Conservation (phyloP, 176 grass and related monocot genomes). For the Phoenix dactylifera region DNA sequence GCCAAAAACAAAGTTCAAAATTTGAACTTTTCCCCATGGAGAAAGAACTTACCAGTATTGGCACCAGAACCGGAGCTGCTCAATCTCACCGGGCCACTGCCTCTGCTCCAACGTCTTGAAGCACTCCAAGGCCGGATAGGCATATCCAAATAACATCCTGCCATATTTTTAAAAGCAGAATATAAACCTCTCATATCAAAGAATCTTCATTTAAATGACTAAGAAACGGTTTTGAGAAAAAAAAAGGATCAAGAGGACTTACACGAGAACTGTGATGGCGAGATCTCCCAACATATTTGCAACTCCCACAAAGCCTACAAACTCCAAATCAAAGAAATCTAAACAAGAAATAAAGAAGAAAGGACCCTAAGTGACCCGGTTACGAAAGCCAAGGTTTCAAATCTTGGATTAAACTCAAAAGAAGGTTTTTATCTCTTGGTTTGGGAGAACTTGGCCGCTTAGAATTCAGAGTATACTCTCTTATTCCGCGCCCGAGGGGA, state of each 20-base stretch:
- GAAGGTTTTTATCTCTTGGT: too few relatives aligned
- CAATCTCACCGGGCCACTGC: slow-evolving; percentile 31
- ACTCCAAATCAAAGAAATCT: too few relatives aligned
- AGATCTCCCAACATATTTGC: slow-evolving; percentile 42
- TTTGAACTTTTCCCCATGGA: not conserved
- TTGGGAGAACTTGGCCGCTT: too few relatives aligned
- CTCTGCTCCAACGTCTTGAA: slow-evolving; percentile 70
- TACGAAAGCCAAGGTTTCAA: too few relatives aligned
- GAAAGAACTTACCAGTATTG: slow-evolving; percentile 62
- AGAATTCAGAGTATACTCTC: too few relatives aligned
- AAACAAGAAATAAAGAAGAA: too few relatives aligned
- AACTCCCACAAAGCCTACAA: too few relatives aligned
- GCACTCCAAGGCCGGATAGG: slow-evolving; percentile 87
- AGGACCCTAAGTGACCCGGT: too few relatives aligned
- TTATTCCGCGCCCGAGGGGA: too few relatives aligned
- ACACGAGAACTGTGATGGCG: slow-evolving; percentile 43
- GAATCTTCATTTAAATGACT: not conserved
- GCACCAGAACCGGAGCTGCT: slow-evolving; percentile 94
- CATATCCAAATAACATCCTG: slow-evolving; percentile 81
- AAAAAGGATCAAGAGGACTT: not conserved
- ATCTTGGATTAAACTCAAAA: too few relatives aligned
- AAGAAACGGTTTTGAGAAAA: not conserved
- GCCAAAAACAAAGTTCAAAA: not conserved
- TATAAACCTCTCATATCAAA: too few relatives aligned
- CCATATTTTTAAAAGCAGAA: not conserved